These are phyloP conservation scores for Penicillium fimorum DNA, from an alignment of 495 filamentous ascomycete species.

Conservation along the genomic window DNA sequence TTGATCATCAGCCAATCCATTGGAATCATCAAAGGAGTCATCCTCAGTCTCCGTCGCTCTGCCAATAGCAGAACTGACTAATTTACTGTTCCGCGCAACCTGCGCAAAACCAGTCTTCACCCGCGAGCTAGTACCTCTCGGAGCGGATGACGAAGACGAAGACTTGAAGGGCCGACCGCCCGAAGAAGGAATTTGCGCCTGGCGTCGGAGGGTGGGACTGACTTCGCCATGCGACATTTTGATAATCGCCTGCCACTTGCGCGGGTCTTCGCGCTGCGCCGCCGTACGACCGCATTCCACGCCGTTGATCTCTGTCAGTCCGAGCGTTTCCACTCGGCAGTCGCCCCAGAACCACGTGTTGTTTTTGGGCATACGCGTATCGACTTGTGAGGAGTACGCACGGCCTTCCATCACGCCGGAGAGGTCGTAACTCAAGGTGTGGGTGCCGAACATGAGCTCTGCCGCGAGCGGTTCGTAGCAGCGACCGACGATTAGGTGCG, in stretches of 20 bases:
- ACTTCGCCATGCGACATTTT: conserved; percentile 23
- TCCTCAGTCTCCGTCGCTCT: conserved; percentile 16
- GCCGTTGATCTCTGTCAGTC: conserved; percentile 53
- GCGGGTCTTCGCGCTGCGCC: conserved; percentile 36
- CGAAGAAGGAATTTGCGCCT: background rate
- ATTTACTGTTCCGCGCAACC: conserved; percentile 13
- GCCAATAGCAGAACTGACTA: conserved; percentile 28
- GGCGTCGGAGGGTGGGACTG: background rate
- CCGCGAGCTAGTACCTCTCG: background rate
- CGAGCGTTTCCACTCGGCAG: conserved; percentile 52
- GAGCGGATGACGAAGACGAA: background rate
- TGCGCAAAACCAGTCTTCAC: background rate
- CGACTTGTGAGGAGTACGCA: conserved; percentile 40
- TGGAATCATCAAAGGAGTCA: conserved; percentile 1
- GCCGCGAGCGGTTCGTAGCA: conserved; percentile 53
- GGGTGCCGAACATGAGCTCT: conserved; percentile 40
- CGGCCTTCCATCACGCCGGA: conserved; percentile 41
- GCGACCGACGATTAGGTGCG: conserved; percentile 52
- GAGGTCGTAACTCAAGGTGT: conserved; percentile 33
- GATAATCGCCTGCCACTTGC: conserved; percentile 46
- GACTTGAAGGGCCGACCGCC: background rate
- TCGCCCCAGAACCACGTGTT: conserved; percentile 59
- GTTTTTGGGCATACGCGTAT: conserved; percentile 44
- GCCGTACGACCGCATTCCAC: conserved; percentile 45
- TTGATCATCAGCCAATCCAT: background rate